phyloP scores from a whole-genome alignment of 2,329 filamentous ascomycete genomes.

The Nectriaceae sp. region DNA sequence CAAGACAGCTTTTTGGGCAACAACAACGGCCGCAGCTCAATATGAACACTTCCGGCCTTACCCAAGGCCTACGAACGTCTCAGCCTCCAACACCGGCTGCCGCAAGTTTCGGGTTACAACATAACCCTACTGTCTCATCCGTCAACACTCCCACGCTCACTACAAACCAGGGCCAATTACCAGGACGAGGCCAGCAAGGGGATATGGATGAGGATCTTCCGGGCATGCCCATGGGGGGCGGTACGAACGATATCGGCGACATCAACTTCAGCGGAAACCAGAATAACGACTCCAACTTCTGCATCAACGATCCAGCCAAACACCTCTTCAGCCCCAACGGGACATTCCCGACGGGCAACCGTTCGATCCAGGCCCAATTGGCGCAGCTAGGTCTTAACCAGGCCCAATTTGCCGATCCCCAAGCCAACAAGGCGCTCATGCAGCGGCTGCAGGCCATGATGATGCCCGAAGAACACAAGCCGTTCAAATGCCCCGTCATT shows the following conservation, averaged over 20 bases:
- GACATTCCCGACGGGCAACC: slow-evolving; percentile 64
- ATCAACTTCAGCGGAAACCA: slow-evolving; percentile 52
- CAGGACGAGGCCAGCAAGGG: slow-evolving; percentile 55
- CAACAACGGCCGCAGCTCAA: slow-evolving; percentile 71
- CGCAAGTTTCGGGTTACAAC: slow-evolving; percentile 76
- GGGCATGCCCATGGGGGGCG: slow-evolving; percentile 63
- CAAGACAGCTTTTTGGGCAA: slow-evolving; percentile 68
- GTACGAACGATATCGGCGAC: slow-evolving; percentile 51
- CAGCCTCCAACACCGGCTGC: slow-evolving; percentile 84
- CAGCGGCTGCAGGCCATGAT: slow-evolving; percentile 62
- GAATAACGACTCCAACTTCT: slow-evolving; percentile 49
- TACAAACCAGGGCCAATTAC: slow-evolving; percentile 72
- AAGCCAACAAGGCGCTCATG: slow-evolving; percentile 63
- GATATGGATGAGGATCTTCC: slow-evolving; percentile 76
- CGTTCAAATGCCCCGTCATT: slow-evolving; percentile 96
- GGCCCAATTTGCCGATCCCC: slow-evolving; percentile 76
- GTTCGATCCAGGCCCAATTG: slow-evolving; percentile 66
- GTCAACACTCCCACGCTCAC: slow-evolving; percentile 93
- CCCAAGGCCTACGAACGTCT: slow-evolving; percentile 79
- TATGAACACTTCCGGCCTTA: slow-evolving; percentile 74
- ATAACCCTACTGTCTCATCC: slow-evolving; percentile 95
- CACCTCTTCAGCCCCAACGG: slow-evolving; percentile 86
- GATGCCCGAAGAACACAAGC: slow-evolving; percentile 89
- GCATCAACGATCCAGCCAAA: slow-evolving; percentile 93
- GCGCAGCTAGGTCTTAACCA: slow-evolving; percentile 75